Percentiles rank a stretch among this genome's conserved stretches.
These are phyloP conservation scores for Xylariaceae sp. DNA, from an alignment of 2,329 filamentous ascomycete species.

Conservation along the genomic window DNA sequence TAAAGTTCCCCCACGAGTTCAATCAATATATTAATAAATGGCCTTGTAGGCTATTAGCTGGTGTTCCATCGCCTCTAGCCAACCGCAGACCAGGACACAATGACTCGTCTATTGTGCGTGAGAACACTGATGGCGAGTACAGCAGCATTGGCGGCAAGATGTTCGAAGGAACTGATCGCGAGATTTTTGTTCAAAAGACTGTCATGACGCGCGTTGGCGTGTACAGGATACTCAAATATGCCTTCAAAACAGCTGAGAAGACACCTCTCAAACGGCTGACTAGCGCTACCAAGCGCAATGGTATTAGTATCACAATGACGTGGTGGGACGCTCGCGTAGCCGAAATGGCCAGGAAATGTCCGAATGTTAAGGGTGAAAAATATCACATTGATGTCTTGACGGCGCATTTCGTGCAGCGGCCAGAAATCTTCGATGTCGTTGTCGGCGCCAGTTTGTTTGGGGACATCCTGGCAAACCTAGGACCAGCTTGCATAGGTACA, in stretches of 20 bases:
- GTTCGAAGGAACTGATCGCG: constrained; percentile 54
- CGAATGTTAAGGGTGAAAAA: constrained; percentile 56
- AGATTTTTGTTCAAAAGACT: constrained; percentile 56
- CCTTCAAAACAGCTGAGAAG: constrained; percentile 55
- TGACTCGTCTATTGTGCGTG: constrained; percentile 61
- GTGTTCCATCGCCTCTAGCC: constrained; percentile 31
- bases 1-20: constrained; percentile 63
- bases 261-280: constrained; percentile 54
- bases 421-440: constrained; percentile 53
- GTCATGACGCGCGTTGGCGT: constrained; percentile 58
- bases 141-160: constrained; percentile 59
- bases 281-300: constrained; percentile 64
- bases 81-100: constrained; percentile 53
- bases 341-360: constrained; percentile 49
- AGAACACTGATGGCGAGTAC: constrained; percentile 63
- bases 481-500: constrained; percentile 59
- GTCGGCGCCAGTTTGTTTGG: constrained; percentile 59
- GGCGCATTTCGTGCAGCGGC: constrained; percentile 56
- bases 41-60: constrained; percentile 44
- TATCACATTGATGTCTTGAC: constrained; percentile 64
- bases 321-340: constrained; percentile 59
- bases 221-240: constrained; percentile 57
- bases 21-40: constrained; percentile 68
- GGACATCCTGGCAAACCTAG: constrained; percentile 50
- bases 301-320: constrained; percentile 61